phyloP scores from a whole-genome alignment of 2,329 filamentous ascomycete genomes.

The Macrophomina pseudophaseolina region DNA sequence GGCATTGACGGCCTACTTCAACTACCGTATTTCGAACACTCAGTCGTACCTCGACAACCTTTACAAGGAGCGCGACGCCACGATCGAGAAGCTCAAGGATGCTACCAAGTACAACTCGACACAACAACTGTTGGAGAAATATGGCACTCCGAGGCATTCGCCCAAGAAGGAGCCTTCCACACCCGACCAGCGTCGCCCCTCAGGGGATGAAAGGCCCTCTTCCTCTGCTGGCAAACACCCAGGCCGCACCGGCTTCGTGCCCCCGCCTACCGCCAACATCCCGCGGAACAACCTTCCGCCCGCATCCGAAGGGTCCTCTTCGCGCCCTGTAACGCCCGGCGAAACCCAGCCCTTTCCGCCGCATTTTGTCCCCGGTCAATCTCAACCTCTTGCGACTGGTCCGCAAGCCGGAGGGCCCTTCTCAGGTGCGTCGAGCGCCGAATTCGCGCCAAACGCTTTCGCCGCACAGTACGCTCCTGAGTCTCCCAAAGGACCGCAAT shows the following conservation, averaged over 20 bases:
- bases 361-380: slow-evolving; percentile 28
- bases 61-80: slow-evolving; percentile 78
- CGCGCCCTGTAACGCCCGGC: slow-evolving; percentile 38
- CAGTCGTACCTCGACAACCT: slow-evolving; percentile 73
- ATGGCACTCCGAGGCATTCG: slow-evolving; percentile 65
- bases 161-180: slow-evolving; percentile 47
- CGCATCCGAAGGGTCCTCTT: slow-evolving; percentile 32
- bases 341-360: slow-evolving; percentile 12
- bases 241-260: slow-evolving; percentile 59
- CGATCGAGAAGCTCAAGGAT: slow-evolving; percentile 91
- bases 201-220: slow-evolving; percentile 30
- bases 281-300: slow-evolving; percentile 37
- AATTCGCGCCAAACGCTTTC: slow-evolving; percentile 78
- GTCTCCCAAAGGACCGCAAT: slow-evolving; percentile 61
- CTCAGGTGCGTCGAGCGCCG: slow-evolving; percentile 50
- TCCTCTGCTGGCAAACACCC: slow-evolving; percentile 1
- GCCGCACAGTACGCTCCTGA: slow-evolving; percentile 48
- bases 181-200: slow-evolving; percentile 37
- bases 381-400: slow-evolving; percentile 26
- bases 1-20: slow-evolving; percentile 72
- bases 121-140: slow-evolving; percentile 90
- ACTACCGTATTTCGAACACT: slow-evolving; percentile 76
- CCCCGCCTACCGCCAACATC: slow-evolving; percentile 71
- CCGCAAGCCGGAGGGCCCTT: background rate
- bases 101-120: slow-evolving; percentile 97